Evolutionary conservation across 805 yeast species (phyloP).

Genomic region (Metschnikowia kunwiensis): DNA sequence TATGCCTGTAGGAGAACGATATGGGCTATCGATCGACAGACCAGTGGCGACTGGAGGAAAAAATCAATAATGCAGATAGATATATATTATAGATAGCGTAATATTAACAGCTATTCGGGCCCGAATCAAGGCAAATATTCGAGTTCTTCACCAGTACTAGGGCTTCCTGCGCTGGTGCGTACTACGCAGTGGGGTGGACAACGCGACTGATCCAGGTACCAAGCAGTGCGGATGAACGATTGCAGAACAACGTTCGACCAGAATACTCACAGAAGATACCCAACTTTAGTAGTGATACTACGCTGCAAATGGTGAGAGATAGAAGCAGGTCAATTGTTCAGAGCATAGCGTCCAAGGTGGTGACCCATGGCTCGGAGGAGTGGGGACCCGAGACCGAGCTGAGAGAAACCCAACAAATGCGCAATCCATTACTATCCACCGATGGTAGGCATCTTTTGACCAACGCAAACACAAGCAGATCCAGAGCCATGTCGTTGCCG

Average conservation of each 20-base stretch:
- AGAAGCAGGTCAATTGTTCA: slow-evolving; percentile 64
- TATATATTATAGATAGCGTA: too few relatives aligned
- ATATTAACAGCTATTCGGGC: too few relatives aligned
- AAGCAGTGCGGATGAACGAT: background rate
- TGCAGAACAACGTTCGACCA: too few relatives aligned
- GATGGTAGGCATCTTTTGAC: background rate
- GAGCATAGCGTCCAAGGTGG: slow-evolving; percentile 53
- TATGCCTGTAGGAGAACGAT: too few relatives aligned
- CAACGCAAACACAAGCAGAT: background rate
- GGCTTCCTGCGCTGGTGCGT: slow-evolving; percentile 6
- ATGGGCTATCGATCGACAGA: too few relatives aligned
- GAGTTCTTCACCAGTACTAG: background rate
- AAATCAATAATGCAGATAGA: too few relatives aligned
- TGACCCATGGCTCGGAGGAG: slow-evolving; percentile 32
- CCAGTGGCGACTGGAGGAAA: too few relatives aligned
- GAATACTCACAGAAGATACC: background rate
- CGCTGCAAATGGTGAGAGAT: slow-evolving; percentile 36
- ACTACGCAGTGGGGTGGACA: slow-evolving; percentile 1
- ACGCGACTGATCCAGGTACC: slow-evolving; percentile 4
- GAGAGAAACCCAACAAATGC: slow-evolving; percentile 16
- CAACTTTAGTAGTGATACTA: background rate
- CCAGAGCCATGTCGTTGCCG: slow-evolving; percentile 3
- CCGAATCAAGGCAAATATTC: too few relatives aligned
- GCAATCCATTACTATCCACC: slow-evolving; percentile 14
- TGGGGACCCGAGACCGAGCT: slow-evolving; percentile 19